Conservation (phyloP, 345 rosid species). For the Gossypioides kirkii region DNA sequence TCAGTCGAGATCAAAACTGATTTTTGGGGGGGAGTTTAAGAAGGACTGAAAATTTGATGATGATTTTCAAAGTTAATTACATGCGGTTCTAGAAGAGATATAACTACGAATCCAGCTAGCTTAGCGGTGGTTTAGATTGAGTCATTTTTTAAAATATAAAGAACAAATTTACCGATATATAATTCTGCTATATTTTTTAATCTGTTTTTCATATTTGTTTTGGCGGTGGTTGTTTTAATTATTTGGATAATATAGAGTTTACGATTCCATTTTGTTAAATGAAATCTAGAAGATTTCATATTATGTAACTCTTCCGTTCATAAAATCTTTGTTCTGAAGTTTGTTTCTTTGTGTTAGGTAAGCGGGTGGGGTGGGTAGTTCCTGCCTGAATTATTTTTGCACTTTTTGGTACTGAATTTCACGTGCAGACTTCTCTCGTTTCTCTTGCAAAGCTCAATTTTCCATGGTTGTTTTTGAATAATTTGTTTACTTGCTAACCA, state of each 20-base stretch:
- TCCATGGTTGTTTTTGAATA: not conserved
- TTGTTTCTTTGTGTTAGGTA: constrained; percentile 25
- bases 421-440: constrained; percentile 2
- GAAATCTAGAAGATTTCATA: not conserved
- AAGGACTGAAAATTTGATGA: not conserved
- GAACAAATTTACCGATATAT: not conserved
- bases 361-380: constrained; percentile 2
- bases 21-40: not conserved
- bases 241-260: not conserved
- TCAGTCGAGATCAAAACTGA: not conserved
- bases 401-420: constrained; percentile 4
- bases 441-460: not conserved
- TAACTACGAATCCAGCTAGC: not conserved
- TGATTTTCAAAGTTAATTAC: not conserved
- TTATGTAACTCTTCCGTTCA: not conserved
- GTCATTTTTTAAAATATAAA: not conserved
- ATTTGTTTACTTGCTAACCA: not conserved
- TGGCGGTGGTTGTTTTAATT: not conserved
- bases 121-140: not conserved
- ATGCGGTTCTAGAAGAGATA: not conserved
- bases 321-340: constrained; percentile 15
- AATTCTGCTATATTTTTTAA: not conserved
- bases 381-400: constrained; percentile 9
- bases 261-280: not conserved
- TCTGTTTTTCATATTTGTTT: not conserved